Conservation (phyloP, 768 basidiomycete genomes). For the Podaxis sp. region DNA sequence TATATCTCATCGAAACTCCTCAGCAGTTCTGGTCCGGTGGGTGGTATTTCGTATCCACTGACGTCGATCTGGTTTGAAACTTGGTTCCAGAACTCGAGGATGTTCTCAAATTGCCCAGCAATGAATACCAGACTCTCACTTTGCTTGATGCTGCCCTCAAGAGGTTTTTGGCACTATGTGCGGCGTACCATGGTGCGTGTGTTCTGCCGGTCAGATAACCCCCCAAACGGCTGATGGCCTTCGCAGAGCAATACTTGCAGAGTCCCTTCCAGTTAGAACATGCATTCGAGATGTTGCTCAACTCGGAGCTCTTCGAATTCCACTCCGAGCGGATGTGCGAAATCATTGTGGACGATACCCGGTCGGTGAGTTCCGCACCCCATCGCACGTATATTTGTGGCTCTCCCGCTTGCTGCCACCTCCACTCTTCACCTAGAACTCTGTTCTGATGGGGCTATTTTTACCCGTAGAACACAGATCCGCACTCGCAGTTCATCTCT, state of each 20-base stretch:
- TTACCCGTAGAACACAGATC: conserved; percentile 66
- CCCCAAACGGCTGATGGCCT: conserved; percentile 10
- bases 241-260: conserved; percentile 75
- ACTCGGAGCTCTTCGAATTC: conserved; percentile 84
- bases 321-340: conserved; percentile 93
- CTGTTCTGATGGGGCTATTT: conserved; percentile 6
- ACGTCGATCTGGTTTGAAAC: conserved; percentile 4
- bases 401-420: conserved; percentile 10
- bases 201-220: conserved; percentile 1
- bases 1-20: conserved; percentile 76
- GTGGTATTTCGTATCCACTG: conserved; percentile 19
- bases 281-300: conserved; percentile 70
- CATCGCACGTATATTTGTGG: background rate
- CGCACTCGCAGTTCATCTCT: conserved; percentile 75
- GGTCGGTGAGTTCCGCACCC: conserved; percentile 43
- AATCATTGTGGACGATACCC: conserved; percentile 64
- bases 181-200: conserved; percentile 79
- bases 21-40: conserved; percentile 91
- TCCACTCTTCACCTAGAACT: conserved; percentile 5
- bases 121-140: conserved; percentile 59
- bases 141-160: conserved; percentile 75
- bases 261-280: conserved; percentile 81
- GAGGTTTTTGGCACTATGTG: conserved; percentile 74
- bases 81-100: conserved; percentile 76
- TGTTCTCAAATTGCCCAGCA: conserved; percentile 60